Conservation (phyloP, 345 rosid species). For the Citropsis articulata region DNA sequence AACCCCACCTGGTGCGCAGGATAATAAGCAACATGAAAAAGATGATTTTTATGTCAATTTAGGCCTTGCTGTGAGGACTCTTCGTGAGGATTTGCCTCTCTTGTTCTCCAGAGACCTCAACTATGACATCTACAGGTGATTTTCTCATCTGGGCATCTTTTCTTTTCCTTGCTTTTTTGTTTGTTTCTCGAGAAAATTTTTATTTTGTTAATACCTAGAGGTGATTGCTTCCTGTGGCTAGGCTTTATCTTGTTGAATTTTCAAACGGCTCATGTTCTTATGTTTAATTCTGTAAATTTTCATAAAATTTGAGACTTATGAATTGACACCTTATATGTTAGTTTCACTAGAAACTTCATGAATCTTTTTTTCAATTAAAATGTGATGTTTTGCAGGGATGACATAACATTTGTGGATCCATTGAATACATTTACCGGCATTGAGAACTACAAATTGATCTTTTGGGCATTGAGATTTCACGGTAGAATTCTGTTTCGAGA, state of each 20-base stretch:
- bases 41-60: conserved; percentile 78
- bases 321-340: not conserved
- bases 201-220: not conserved
- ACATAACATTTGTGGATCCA: conserved; percentile 74
- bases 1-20: conserved; percentile 26
- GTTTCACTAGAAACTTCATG: not conserved
- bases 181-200: not conserved
- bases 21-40: conserved; percentile 29
- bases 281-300: not conserved
- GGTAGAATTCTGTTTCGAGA: conserved; percentile 81
- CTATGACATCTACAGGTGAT: conserved; percentile 80
- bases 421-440: conserved; percentile 80
- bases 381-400: conserved; percentile 53
- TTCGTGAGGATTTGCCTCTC: conserved; percentile 81
- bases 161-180: conserved; percentile 4
- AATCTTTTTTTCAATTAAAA: not conserved
- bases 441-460: conserved; percentile 73
- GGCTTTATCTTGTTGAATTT: not conserved
- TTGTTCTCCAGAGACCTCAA: conserved; percentile 74
- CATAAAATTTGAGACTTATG: not conserved
- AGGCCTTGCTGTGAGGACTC: conserved; percentile 81
- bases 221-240: not conserved
- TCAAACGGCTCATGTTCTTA: not conserved
- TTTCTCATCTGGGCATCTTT: conserved; percentile 28
- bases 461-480: conserved; percentile 90